Evolutionary conservation across 2,329 filamentous ascomycete species (phyloP), one percentile per base, ranked within the genome.

Genomic region (Trichoderma brevicompactum): DNA sequence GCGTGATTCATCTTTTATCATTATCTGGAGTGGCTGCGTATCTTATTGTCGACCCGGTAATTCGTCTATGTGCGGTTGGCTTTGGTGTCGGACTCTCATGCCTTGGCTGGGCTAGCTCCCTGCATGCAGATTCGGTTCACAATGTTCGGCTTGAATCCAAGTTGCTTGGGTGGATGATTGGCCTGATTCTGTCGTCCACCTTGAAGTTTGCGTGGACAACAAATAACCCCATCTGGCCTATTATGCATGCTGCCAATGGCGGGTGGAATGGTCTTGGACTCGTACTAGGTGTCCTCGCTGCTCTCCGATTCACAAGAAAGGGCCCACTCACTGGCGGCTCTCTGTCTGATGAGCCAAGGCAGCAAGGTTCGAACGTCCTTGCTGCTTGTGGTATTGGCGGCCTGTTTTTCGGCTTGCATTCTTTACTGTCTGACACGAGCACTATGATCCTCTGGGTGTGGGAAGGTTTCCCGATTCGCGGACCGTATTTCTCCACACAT

Each of bases 361-460:
- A 87, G 65, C 87, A 82, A 66, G 89, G 91, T 1, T 94, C 92
- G 15, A 84, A 88, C 0, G 66, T 75, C n/a, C 81, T 96, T 49
- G 87, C 92, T 36, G 91, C 89, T 9, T 78, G 95, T 55, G 92
- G 95, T 66, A 78, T 98, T 64, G 93, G 87, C 28, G 94, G 93
- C 36, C 78, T 97, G 7, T 84, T 97, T 74, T 99, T 99, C 73
- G 92, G 86, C 5, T 83, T 98, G 73, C 95, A 98, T 75, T 97
- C 94, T 1, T 82, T 99, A 9, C 85, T 99, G 10, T 97, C 95
- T 0, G 95, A 99, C 75, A 96, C 94, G 0, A 98, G 95, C 80
- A 99, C 95, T 62, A 98, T 99, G 93, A 97, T 98, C 65, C 84
- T 94, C 15, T 99, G 95, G 95, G 92, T 92, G 2, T 99, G 95